phyloP scores from a whole-genome alignment of 108 stramenopile genomes.

The Cylindrotheca fusiformis region DNA sequence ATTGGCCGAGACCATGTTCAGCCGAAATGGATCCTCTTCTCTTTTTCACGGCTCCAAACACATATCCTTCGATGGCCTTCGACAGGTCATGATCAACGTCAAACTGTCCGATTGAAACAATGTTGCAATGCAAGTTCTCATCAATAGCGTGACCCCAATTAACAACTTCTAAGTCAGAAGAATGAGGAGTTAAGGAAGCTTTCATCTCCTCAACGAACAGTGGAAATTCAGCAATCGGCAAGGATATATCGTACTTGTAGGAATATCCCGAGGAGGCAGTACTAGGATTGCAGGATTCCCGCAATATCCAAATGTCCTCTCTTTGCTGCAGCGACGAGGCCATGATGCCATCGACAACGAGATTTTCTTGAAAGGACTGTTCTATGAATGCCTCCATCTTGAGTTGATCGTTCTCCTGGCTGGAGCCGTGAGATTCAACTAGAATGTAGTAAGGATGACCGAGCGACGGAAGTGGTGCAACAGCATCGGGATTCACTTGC shows the following conservation, averaged over 20 bases:
- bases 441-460: conserved; percentile 67
- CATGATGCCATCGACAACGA: conserved; percentile 77
- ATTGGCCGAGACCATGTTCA: conserved; percentile 97
- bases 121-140: conserved; percentile 95
- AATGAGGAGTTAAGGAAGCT: conserved; percentile 20
- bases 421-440: conserved; percentile 90
- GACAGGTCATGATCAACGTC: conserved; percentile 32
- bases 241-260: conserved; percentile 94
- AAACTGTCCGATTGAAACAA: conserved; percentile 54
- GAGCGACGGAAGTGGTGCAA: conserved; percentile 6
- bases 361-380: conserved; percentile 36
- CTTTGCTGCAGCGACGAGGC: conserved; percentile 79
- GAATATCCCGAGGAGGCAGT: conserved; percentile 58
- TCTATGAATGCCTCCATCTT: conserved; percentile 88
- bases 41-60: conserved; percentile 68
- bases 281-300: conserved; percentile 71
- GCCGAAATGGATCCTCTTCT: conserved; percentile 95
- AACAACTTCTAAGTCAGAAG: conserved; percentile 6
- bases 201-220: conserved; percentile 63
- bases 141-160: conserved; percentile 92
- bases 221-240: conserved; percentile 72
- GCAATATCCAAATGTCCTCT: conserved; percentile 67
- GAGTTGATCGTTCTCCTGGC: conserved; percentile 70
- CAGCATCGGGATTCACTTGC: conserved; percentile 3
- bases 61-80: conserved; percentile 61